These are phyloP conservation scores for Scedosporium minutisporum DNA, from an alignment of 2,329 filamentous ascomycete genomes.

Conservation along the genomic window DNA sequence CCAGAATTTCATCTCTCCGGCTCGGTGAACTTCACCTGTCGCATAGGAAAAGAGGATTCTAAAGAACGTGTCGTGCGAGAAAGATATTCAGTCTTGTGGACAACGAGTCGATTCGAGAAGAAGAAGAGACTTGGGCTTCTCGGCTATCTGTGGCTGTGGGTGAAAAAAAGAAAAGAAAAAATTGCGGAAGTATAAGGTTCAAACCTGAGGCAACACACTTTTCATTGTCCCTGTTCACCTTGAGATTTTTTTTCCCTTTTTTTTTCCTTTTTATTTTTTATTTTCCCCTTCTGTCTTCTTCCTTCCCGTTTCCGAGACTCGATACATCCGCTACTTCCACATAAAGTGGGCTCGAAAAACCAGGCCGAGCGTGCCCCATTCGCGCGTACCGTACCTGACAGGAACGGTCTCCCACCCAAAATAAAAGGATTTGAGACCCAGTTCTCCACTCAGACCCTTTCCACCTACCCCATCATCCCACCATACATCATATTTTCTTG, in stretches of 20 bases:
- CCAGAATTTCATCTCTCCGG: slow-evolving; percentile 3
- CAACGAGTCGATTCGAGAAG: background rate
- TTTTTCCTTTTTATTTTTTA: background rate
- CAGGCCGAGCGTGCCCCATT: slow-evolving; percentile 1
- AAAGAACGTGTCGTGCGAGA: background rate
- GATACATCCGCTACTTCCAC: slow-evolving; percentile 3
- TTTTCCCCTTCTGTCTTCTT: background rate
- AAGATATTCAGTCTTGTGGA: background rate
- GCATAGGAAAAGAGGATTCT: background rate
- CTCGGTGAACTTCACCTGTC: background rate
- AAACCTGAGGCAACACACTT: background rate
- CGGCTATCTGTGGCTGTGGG: background rate
- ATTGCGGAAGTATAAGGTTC: background rate
- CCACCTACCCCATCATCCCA: slow-evolving; percentile 34
- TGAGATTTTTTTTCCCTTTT: background rate
- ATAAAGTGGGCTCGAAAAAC: background rate
- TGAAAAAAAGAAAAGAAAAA: background rate
- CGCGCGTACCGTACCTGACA: slow-evolving; percentile 6
- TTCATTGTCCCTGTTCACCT: background rate
- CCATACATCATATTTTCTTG: slow-evolving; percentile 21
- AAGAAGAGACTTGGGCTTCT: background rate
- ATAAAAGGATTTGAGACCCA: slow-evolving; percentile 33
- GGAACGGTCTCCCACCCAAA: slow-evolving; percentile 14
- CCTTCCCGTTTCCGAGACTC: background rate
- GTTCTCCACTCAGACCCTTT: slow-evolving; percentile 36